phyloP scores from a whole-genome alignment of 75 land plant species.

The Cunninghamia lanceolata region DNA sequence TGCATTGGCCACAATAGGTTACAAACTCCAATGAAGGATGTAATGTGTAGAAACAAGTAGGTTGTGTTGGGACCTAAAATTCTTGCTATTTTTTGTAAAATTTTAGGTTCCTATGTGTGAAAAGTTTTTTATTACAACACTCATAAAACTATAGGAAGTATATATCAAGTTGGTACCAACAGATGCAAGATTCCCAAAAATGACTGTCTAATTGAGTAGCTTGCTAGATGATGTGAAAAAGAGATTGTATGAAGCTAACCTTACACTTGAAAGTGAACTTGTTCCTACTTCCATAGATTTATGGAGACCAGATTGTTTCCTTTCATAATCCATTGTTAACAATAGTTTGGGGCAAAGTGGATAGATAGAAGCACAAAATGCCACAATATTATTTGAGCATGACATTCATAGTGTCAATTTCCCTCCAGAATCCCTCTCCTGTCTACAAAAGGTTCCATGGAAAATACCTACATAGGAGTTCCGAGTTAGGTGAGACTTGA shows the following conservation, averaged over 20 bases:
- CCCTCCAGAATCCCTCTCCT: conserved; percentile 57
- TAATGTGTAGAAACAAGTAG: no score
- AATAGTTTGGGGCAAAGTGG: conserved; percentile 75
- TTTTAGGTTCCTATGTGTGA: no score
- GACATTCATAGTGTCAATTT: conserved; percentile 51
- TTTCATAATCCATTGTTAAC: conserved; percentile 55
- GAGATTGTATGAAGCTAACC: conserved; percentile 54
- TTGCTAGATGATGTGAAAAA: conserved; percentile 53
- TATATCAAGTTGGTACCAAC: no score
- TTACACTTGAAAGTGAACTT: conserved; percentile 63
- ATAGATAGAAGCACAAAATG: conserved; percentile 61
- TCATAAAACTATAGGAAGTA: no score
- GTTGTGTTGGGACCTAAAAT: conserved; percentile 29
- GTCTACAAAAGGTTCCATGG: conserved; percentile 78
- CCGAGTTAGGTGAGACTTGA: conserved; percentile 60
- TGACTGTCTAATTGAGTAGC: conserved; percentile 47
- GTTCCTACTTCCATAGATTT: conserved; percentile 62
- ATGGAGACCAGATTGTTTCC: conserved; percentile 56
- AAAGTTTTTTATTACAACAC: no score
- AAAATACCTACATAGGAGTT: conserved; percentile 61
- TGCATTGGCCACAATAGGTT: no score
- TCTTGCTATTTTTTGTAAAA: no score
- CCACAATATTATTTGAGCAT: conserved; percentile 82
- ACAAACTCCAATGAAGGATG: no score
- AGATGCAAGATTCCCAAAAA: conserved; percentile 67